Conservation (phyloP, 805 yeast species). For the Priceomyces haplophilus region DNA sequence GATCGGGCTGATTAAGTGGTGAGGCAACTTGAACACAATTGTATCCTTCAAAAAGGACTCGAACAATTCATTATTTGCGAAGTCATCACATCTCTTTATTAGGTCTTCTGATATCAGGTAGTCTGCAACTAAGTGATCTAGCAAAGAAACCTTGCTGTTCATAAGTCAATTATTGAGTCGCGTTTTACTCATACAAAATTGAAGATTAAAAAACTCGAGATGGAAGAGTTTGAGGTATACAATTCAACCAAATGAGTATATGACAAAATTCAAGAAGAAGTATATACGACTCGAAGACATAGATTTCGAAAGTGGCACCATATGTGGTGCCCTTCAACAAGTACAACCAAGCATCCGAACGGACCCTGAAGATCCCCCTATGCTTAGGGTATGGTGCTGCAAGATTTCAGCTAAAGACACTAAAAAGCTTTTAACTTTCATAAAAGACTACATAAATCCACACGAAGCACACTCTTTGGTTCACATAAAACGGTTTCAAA, state of each 20-base stretch:
- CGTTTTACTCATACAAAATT: too few relatives aligned
- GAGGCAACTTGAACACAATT: neutral
- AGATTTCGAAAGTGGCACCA: constrained; percentile 44
- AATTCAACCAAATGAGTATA: neutral
- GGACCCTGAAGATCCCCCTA: constrained; percentile 20
- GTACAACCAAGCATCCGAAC: constrained; percentile 24
- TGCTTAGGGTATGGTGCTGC: constrained; percentile 48
- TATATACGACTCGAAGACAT: constrained; percentile 25
- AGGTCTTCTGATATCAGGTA: constrained; percentile 3
- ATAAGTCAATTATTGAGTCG: neutral
- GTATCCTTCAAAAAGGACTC: constrained; percentile 2
- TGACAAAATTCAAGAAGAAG: constrained; percentile 4
- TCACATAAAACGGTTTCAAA: constrained; percentile 57
- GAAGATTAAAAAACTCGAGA: neutral
- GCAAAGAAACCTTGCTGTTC: constrained; percentile 3
- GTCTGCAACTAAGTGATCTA: constrained; percentile 4
- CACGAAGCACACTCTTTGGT: constrained; percentile 24
- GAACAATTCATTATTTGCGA: neutral
- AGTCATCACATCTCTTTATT: neutral
- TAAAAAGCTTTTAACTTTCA: constrained; percentile 22
- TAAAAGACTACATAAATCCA: constrained; percentile 25
- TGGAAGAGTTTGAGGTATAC: neutral
- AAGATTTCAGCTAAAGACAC: constrained; percentile 39
- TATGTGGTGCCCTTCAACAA: constrained; percentile 47
- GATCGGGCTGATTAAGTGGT: neutral